These are phyloP conservation scores for Fraxinus baroniana DNA, from an alignment of 305 asterid species.

Conservation along the genomic window DNA sequence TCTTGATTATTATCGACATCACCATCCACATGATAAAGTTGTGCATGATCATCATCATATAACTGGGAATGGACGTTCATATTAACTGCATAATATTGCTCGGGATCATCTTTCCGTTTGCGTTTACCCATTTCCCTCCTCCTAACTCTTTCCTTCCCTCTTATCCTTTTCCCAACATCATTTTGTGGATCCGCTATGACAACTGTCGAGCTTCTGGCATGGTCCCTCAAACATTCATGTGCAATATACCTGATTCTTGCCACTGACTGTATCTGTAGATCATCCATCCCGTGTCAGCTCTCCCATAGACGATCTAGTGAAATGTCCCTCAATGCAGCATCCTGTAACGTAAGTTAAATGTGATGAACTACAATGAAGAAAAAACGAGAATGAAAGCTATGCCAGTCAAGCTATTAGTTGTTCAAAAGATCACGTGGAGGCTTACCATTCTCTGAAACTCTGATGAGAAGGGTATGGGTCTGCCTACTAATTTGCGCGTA, in stretches of 20 bases:
- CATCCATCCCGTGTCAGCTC: no score
- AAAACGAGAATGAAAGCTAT: not conserved
- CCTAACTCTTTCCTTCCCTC: slow-evolving; percentile 84
- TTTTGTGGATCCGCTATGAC: slow-evolving; percentile 40
- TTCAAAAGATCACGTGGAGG: slow-evolving; percentile 1
- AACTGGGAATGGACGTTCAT: slow-evolving; percentile 36
- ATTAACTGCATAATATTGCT: slow-evolving; percentile 40
- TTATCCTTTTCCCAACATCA: slow-evolving; percentile 48
- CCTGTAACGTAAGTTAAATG: slow-evolving; percentile 35
- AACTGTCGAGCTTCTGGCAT: slow-evolving; percentile 42
- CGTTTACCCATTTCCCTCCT: slow-evolving; percentile 71
- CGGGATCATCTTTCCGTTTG: slow-evolving; percentile 64
- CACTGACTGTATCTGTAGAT: slow-evolving; percentile 65
- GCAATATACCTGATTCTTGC: slow-evolving; percentile 67
- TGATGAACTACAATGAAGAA: not conserved
- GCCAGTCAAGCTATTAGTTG: not conserved
- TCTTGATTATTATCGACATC: slow-evolving; percentile 37
- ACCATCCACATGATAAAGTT: slow-evolving; percentile 36
- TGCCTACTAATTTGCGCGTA: slow-evolving; percentile 76
- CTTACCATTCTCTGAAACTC: slow-evolving; percentile 91
- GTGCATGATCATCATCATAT: slow-evolving; percentile 35
- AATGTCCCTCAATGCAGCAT: slow-evolving; percentile 74
- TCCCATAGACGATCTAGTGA: no score
- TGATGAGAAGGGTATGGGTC: slow-evolving; percentile 81
- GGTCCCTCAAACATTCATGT: slow-evolving; percentile 79